Percentiles rank a stretch among this genome's conserved stretches.
These are phyloP conservation scores for Macadamia integrifolia DNA, from an alignment of 164 flowering plant species.

Conservation along the genomic window DNA sequence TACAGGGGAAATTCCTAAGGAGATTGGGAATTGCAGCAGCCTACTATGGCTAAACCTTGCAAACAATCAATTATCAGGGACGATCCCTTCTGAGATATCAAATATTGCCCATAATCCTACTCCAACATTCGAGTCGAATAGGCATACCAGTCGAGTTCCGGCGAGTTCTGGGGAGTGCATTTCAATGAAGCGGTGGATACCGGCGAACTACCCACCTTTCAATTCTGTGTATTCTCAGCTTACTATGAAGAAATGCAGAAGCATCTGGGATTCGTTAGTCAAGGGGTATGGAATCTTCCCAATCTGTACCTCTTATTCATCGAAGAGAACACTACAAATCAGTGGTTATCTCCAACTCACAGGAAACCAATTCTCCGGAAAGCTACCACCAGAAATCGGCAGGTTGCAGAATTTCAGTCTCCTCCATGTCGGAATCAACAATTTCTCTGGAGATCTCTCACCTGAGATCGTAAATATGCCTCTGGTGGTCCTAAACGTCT, in stretches of 20 bases:
- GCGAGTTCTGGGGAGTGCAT: conserved; percentile 78
- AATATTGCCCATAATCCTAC: conserved; percentile 45
- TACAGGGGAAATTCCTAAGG: conserved; percentile 64
- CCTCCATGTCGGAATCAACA: conserved; percentile 54
- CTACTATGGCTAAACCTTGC: conserved; percentile 87
- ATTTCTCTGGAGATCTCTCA: conserved; percentile 54
- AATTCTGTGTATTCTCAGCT: conserved; percentile 62
- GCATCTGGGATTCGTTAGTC: conserved; percentile 55
- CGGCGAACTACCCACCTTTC: conserved; percentile 86
- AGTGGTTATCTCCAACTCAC: conserved; percentile 80
- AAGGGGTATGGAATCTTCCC: conserved; percentile 72
- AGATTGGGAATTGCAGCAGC: conserved; percentile 80
- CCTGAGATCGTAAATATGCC: conserved; percentile 43
- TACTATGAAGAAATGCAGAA: conserved; percentile 62
- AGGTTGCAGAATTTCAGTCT: conserved; percentile 62
- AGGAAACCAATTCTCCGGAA: conserved; percentile 60
- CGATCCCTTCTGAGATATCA: conserved; percentile 49
- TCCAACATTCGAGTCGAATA: conserved; percentile 51
- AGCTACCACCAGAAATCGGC: conserved; percentile 53
- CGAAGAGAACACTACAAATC: conserved; percentile 26
- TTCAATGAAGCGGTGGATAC: conserved; percentile 83
- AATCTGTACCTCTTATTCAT: conserved; percentile 38
- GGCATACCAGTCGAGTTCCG: conserved; percentile 11
- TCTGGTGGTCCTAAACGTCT: conserved; percentile 56
- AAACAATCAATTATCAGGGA: conserved; percentile 58